phyloP scores from a whole-genome alignment of 2,329 filamentous ascomycete species.

The Dissoconium aciculare region DNA sequence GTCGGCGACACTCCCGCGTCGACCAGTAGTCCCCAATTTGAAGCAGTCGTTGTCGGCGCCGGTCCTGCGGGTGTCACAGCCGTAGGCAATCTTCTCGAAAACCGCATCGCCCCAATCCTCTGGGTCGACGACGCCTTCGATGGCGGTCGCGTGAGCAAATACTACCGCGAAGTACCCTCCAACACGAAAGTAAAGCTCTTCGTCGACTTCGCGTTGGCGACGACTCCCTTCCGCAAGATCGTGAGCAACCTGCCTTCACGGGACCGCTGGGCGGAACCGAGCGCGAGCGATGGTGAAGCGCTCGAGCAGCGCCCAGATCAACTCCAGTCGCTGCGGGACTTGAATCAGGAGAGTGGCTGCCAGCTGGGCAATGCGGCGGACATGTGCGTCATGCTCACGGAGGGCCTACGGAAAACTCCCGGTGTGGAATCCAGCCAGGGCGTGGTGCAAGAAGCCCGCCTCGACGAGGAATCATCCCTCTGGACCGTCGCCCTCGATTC shows the following conservation, averaged over 20 bases:
- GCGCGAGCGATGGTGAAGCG: conserved; percentile 15
- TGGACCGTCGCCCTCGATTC: conserved; percentile 27
- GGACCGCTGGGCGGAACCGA: conserved; percentile 17
- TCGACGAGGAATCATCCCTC: conserved; percentile 24
- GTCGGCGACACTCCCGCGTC: too few relatives aligned
- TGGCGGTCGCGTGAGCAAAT: conserved; percentile 28
- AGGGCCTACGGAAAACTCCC: conserved; percentile 29
- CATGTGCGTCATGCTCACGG: conserved; percentile 35
- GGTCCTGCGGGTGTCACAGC: conserved; percentile 46
- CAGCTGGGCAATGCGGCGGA: conserved; percentile 43
- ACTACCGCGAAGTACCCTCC: conserved; percentile 47
- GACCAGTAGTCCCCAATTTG: too few relatives aligned
- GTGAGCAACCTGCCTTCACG: conserved; percentile 30
- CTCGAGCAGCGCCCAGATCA: conserved; percentile 33
- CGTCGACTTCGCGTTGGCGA: conserved; percentile 40
- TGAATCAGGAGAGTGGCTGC: conserved; percentile 44
- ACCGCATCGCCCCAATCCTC: conserved; percentile 35
- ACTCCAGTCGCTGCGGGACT: conserved; percentile 36
- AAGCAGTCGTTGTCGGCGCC: conserved; percentile 44
- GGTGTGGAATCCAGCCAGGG: conserved; percentile 28
- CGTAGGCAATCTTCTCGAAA: conserved; percentile 47
- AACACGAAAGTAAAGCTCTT: conserved; percentile 50
- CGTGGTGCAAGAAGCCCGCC: conserved; percentile 26
- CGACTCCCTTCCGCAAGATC: conserved; percentile 39
- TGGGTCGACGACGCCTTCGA: conserved; percentile 46